Evolutionary conservation across 768 basidiomycete genomes (phyloP).

Genomic region (Vararia minispora): DNA sequence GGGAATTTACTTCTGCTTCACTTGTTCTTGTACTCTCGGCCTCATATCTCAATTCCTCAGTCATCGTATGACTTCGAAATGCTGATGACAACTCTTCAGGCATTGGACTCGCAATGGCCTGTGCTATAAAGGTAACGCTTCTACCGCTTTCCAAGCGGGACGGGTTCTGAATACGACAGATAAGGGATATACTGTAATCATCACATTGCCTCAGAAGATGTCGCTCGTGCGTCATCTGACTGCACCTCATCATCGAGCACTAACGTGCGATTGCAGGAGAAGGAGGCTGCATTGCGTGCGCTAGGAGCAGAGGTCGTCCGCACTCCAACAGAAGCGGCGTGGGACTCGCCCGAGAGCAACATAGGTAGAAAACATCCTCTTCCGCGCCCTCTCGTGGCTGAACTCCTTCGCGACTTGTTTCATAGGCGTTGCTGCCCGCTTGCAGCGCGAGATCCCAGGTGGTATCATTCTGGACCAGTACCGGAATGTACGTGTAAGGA

Average conservation of each 20-base stretch:
- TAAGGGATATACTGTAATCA: slow-evolving; percentile 89
- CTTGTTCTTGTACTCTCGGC: too few relatives aligned
- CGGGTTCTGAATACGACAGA: too few relatives aligned
- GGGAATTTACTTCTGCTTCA: too few relatives aligned
- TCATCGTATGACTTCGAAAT: too few relatives aligned
- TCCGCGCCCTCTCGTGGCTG: slow-evolving; percentile 52
- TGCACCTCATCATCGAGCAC: background rate
- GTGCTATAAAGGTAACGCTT: slow-evolving; percentile 94
- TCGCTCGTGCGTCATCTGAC: slow-evolving; percentile 39
- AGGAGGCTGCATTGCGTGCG: slow-evolving; percentile 84
- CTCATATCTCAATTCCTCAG: too few relatives aligned
- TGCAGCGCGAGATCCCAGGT: slow-evolving; percentile 69
- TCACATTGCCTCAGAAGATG: slow-evolving; percentile 94
- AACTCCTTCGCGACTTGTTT: slow-evolving; percentile 86
- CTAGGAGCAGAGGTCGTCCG: slow-evolving; percentile 92
- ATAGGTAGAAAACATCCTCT: slow-evolving; percentile 57
- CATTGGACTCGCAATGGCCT: slow-evolving; percentile 87
- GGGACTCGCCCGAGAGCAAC: slow-evolving; percentile 83
- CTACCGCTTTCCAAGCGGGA: too few relatives aligned
- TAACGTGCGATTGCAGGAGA: slow-evolving; percentile 43
- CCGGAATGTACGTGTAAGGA: slow-evolving; percentile 41
- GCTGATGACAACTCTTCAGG: slow-evolving; percentile 44
- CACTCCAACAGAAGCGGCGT: slow-evolving; percentile 83
- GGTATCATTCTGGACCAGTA: slow-evolving; percentile 94
- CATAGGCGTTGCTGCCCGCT: slow-evolving; percentile 74